Conservation (phyloP, 805 yeast species). For the Metschnikowia anglica region DNA sequence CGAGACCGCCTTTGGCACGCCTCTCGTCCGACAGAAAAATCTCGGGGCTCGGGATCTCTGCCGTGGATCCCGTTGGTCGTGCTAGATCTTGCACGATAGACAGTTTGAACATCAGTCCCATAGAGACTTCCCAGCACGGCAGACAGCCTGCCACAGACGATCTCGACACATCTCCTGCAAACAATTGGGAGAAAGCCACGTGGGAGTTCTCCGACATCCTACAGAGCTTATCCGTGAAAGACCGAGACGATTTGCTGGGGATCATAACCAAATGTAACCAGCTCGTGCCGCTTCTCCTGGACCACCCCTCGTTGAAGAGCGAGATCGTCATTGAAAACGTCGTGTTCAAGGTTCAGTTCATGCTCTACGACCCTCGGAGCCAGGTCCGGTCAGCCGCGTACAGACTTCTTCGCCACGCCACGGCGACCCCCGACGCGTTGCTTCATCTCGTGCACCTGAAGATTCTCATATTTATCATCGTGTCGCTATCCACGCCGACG, state of each 20-base stretch:
- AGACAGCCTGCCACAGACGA: neutral
- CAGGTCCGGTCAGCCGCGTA: constrained; percentile 75
- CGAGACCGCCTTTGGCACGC: no score
- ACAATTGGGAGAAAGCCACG: constrained; percentile 33
- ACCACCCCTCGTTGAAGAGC: constrained; percentile 57
- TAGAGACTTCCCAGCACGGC: constrained; percentile 14
- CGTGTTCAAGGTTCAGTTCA: constrained; percentile 55
- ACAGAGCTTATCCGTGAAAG: constrained; percentile 49
- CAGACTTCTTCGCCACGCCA: constrained; percentile 65
- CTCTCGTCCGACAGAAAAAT: constrained; percentile 2
- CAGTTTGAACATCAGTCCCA: constrained; percentile 21
- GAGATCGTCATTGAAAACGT: constrained; percentile 64
- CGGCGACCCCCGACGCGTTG: constrained; percentile 55
- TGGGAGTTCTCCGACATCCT: constrained; percentile 65
- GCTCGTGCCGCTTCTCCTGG: constrained; percentile 53
- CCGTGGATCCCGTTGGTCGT: constrained; percentile 13
- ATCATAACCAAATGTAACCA: constrained; percentile 65
- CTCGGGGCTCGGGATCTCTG: constrained; percentile 12
- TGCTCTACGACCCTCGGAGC: constrained; percentile 56
- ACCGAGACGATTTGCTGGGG: constrained; percentile 44
- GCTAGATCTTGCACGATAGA: constrained; percentile 20
- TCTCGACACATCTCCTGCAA: neutral
- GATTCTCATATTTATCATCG: constrained; percentile 61
- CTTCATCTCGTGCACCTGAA: constrained; percentile 52
- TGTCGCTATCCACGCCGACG: constrained; percentile 61